These are phyloP conservation scores for Simplicillium aogashimaense DNA, from an alignment of 2,329 filamentous ascomycete species.

Conservation along the genomic window DNA sequence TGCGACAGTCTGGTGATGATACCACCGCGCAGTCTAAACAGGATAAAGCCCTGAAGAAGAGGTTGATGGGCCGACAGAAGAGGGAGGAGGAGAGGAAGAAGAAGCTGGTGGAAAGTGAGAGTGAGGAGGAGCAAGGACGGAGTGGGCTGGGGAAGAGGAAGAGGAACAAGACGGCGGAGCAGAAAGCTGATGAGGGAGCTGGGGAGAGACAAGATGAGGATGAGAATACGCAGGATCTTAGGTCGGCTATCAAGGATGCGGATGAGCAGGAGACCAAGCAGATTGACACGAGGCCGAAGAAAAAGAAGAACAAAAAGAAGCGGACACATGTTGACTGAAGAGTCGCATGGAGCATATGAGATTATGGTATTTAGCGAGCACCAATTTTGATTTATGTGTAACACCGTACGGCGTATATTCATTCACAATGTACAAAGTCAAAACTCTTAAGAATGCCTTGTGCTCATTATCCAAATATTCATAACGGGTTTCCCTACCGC, in stretches of 20 bases:
- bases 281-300: conserved; percentile 5
- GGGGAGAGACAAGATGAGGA: not conserved
- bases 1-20: conserved; percentile 7
- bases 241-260: not conserved
- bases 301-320: conserved; percentile 9
- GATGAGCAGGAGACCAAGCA: not conserved
- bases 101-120: conserved; percentile 19
- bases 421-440: too few relatives aligned
- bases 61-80: conserved; percentile 15
- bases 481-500: too few relatives aligned
- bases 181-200: not conserved
- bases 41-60: conserved; percentile 20
- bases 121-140: conserved; percentile 23
- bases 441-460: too few relatives aligned
- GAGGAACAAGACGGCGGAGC: conserved; percentile 14
- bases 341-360: not conserved
- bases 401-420: too few relatives aligned
- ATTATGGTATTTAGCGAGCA: too few relatives aligned
- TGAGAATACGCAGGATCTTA: conserved; percentile 1
- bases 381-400: too few relatives aligned
- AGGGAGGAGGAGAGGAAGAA: conserved; percentile 15
- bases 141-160: conserved; percentile 28
- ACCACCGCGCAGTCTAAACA: conserved; percentile 13
- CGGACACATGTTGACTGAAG: conserved; percentile 7
- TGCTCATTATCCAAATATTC: too few relatives aligned